Evolutionary conservation across 1,284 basidiomycete genomes (phyloP), one percentile per base, ranked within the genome.

Genomic region (Microstroma glucosiphilum): DNA sequence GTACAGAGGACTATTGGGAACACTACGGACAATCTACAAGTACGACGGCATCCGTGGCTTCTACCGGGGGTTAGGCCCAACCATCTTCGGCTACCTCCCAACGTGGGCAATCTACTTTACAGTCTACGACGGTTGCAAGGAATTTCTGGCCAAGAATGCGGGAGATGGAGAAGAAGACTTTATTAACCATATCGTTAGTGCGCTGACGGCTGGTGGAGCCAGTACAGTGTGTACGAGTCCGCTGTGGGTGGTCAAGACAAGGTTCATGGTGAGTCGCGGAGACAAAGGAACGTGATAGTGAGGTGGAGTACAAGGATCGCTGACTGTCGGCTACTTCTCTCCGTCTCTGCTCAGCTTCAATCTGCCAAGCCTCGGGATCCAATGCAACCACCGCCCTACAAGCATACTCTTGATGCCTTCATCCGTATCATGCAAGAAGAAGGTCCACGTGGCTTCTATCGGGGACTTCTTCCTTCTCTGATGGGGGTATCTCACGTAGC

Each of bases 71-170:
- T 59, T 79, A 2, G 76, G 71, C 0, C 77, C 77, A 0, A 79
- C 77, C 0, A 73, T 79, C 37, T 72, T 78, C 26, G 77, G 77
- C 6, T 79, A 79, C 53, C 59, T 79, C 2, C 77, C 77, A 0
- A 79, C 77, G 0, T 79, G 77, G 77, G 76, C 75, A 13, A 76
- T 79, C 51, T 79, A 78, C 65, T 79, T 79, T 65, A 70, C 69
- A 26, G 73, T 78, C 0, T 79, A 79, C 55, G 77, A 79, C 46
- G 58, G 49, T 7, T 67, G 69, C 57, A 79, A 79, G 48, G 53
- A 59, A 1, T 41, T 62, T 6, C 57, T 71, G 12, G 26, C 60
- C 25, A 53, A 26, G 51, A 55, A 51, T 23, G 55, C 40, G 9
- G 55, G 23, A 15, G n/a, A 26, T 13, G 65, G 66, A 2, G 61